Evolutionary conservation across 1,284 basidiomycete genomes (phyloP).

Genomic region (Crepidotus sp.): DNA sequence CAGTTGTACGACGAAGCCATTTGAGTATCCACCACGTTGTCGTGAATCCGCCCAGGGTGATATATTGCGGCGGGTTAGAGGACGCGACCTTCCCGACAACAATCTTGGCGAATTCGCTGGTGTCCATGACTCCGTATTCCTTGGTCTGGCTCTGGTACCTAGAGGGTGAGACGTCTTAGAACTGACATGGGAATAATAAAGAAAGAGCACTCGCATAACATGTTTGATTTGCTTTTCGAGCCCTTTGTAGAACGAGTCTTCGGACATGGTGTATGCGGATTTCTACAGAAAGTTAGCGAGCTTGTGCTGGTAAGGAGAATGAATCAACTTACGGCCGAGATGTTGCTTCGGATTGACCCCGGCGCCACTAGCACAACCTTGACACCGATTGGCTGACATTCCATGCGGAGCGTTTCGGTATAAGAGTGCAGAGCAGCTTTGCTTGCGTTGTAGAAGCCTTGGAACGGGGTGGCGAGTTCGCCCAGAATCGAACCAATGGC

Average conservation of each 20-base stretch:
- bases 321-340: conserved; percentile 21
- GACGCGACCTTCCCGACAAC: conserved; percentile 13
- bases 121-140: conserved; percentile 18
- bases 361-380: conserved; percentile 55
- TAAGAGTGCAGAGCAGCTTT: conserved; percentile 59
- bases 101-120: conserved; percentile 17
- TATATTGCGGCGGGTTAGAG: conserved; percentile 16
- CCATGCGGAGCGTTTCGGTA: conserved; percentile 60
- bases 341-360: conserved; percentile 50
- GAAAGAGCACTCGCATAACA: neutral
- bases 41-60: conserved; percentile 15
- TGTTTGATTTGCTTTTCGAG: conserved; percentile 15
- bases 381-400: conserved; percentile 56
- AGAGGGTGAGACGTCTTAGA: neutral
- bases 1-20: conserved; percentile 8
- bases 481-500: conserved; percentile 67
- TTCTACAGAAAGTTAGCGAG: neutral
- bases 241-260: conserved; percentile 13
- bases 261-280: conserved; percentile 13
- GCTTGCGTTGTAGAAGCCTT: conserved; percentile 54
- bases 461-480: conserved; percentile 60
- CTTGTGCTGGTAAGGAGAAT: neutral
- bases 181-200: neutral
- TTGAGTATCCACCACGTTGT: conserved; percentile 8
- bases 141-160: conserved; percentile 19